phyloP scores from a whole-genome alignment of 2,329 filamentous ascomycete genomes.

The Pyrenochaeta sp. region DNA sequence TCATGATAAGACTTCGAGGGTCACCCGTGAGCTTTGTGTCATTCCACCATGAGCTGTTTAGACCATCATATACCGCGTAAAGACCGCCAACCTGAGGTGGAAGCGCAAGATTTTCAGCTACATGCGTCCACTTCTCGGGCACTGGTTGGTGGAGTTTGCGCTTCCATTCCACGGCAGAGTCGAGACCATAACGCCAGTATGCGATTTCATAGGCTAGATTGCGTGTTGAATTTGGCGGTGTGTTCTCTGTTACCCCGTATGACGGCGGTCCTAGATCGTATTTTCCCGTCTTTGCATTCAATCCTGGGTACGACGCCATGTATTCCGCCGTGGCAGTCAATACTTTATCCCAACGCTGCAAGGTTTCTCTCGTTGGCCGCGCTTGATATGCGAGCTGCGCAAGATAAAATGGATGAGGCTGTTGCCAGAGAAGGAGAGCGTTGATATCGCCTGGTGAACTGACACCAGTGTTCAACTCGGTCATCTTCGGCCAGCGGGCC shows the following conservation, averaged over 20 bases:
- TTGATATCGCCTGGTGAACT: slow-evolving; percentile 68
- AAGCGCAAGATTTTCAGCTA: slow-evolving; percentile 63
- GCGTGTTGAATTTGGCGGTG: slow-evolving; percentile 62
- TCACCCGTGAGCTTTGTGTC: slow-evolving; percentile 31
- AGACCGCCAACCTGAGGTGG: slow-evolving; percentile 60
- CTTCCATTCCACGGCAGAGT: slow-evolving; percentile 63
- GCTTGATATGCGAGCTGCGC: slow-evolving; percentile 63
- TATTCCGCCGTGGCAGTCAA: slow-evolving; percentile 64
- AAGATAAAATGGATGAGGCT: slow-evolving; percentile 66
- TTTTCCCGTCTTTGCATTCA: slow-evolving; percentile 58
- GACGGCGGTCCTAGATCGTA: slow-evolving; percentile 63
- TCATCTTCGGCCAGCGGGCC: slow-evolving; percentile 64
- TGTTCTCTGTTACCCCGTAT: slow-evolving; percentile 64
- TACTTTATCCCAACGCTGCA: slow-evolving; percentile 62
- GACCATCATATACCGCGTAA: slow-evolving; percentile 63
- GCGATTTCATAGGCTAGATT: slow-evolving; percentile 67
- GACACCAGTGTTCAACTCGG: slow-evolving; percentile 59
- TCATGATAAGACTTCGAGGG: slow-evolving; percentile 38
- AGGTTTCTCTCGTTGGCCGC: slow-evolving; percentile 52
- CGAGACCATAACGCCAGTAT: slow-evolving; percentile 68
- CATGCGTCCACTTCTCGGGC: slow-evolving; percentile 57
- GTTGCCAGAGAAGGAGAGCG: slow-evolving; percentile 68
- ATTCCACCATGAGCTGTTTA: slow-evolving; percentile 44
- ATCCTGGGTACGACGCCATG: slow-evolving; percentile 65
- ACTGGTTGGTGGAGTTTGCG: slow-evolving; percentile 52